Evolutionary conservation across 306 rosid species (phyloP).

Genomic region (Prunus mira): DNA sequence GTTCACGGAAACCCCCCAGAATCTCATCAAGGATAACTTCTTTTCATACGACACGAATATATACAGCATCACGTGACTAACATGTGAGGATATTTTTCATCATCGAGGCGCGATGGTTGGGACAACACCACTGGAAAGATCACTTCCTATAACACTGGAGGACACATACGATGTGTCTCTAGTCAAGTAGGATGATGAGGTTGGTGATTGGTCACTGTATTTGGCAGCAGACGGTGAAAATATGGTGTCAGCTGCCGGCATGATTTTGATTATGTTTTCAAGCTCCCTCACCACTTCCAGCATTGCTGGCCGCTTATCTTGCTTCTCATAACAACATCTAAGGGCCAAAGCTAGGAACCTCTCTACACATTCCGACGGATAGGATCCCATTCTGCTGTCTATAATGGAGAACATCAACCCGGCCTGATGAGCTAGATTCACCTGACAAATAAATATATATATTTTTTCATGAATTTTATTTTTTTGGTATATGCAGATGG

Average conservation of each 20-base stretch:
- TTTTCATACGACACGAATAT: background rate
- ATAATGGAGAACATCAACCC: constrained; percentile 47
- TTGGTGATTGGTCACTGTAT: constrained; percentile 30
- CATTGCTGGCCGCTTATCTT: constrained; percentile 61
- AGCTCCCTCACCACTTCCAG: constrained; percentile 68
- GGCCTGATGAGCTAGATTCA: constrained; percentile 45
- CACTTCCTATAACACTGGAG: constrained; percentile 45
- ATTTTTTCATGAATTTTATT: background rate
- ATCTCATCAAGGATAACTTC: background rate
- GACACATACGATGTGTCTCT: constrained; percentile 31
- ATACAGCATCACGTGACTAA: background rate
- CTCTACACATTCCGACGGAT: constrained; percentile 50
- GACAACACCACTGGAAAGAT: constrained; percentile 52
- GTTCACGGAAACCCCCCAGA: background rate
- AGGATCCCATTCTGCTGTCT: constrained; percentile 55
- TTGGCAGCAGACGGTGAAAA: constrained; percentile 38
- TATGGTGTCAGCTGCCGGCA: constrained; percentile 46
- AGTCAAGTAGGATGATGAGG: constrained; percentile 20
- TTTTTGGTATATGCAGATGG: no score
- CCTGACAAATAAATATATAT: constrained; percentile 28
- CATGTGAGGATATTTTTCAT: background rate
- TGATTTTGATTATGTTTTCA: constrained; percentile 46
- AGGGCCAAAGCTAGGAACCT: constrained; percentile 55
- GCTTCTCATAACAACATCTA: constrained; percentile 60
- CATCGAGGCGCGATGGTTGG: constrained; percentile 62